Percentiles rank a stretch among this genome's conserved stretches.
These are phyloP conservation scores for Petunia hybrid DNA, from an alignment of 305 asterid genomes.

Conservation along the genomic window DNA sequence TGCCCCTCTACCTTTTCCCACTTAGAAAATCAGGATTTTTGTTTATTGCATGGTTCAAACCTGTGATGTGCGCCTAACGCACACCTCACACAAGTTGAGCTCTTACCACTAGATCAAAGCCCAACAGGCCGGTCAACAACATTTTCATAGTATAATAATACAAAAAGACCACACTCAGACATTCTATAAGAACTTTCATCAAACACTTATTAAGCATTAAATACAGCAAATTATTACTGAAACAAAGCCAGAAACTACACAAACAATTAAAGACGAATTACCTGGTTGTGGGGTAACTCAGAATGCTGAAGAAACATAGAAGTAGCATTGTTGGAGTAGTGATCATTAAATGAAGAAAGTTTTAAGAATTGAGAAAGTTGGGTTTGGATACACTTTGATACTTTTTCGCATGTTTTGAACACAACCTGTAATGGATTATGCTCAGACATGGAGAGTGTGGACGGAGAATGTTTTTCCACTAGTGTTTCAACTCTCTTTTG, in stretches of 20 bases:
- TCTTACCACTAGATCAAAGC: neutral
- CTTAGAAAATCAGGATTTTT: no score
- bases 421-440: conserved; percentile 61
- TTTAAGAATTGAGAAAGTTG: conserved; percentile 61
- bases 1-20: no score
- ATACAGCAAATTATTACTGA: neutral
- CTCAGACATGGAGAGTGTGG: conserved; percentile 57
- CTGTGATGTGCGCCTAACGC: neutral
- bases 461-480: neutral
- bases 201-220: conserved; percentile 45
- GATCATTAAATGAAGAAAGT: conserved; percentile 39
- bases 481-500: neutral
- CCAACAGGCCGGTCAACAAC: neutral
- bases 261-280: conserved; percentile 22
- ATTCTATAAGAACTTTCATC: conserved; percentile 55
- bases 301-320: conserved; percentile 44
- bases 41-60: neutral
- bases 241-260: neutral
- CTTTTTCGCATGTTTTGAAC: conserved; percentile 48
- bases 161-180: neutral
- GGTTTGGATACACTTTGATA: conserved; percentile 58
- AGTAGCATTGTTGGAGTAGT: neutral
- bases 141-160: neutral
- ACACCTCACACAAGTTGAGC: neutral
- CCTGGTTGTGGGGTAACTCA: conserved; percentile 47